A percentile compares a stretch with the other conserved stretches of the same genome.
phyloP scores from a whole-genome alignment of 176 grass and related monocot genomes.

The Aechmea fasciata region DNA sequence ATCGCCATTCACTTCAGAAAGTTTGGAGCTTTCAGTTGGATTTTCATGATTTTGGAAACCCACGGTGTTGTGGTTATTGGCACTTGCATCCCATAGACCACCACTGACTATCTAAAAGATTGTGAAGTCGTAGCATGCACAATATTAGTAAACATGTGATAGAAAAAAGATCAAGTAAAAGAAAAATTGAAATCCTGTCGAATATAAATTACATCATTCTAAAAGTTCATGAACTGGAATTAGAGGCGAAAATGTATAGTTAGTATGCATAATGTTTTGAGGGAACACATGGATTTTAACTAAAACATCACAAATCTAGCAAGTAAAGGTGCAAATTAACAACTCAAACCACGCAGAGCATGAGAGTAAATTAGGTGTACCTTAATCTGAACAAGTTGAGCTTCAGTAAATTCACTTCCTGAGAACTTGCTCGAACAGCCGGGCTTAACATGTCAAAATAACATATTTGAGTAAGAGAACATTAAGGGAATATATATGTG shows the following conservation, averaged over 20 bases:
- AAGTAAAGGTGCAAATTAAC: too few relatives aligned
- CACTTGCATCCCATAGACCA: background rate
- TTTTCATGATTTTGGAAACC: background rate
- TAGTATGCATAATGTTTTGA: too few relatives aligned
- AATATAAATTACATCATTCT: too few relatives aligned
- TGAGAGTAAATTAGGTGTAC: background rate
- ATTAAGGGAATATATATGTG: too few relatives aligned
- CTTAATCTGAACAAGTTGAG: conserved; percentile 18
- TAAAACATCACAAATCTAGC: too few relatives aligned
- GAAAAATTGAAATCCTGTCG: background rate
- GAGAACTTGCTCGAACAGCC: conserved; percentile 8
- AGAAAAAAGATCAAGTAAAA: background rate
- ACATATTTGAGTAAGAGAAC: background rate
- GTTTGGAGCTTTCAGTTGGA: background rate
- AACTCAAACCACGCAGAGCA: too few relatives aligned
- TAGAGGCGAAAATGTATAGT: too few relatives aligned
- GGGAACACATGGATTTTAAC: too few relatives aligned
- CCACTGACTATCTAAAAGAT: conserved; percentile 1
- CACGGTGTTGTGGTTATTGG: background rate
- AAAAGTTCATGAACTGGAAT: too few relatives aligned
- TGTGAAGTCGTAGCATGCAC: background rate
- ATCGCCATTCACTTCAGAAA: conserved; percentile 1
- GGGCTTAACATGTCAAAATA: conserved; percentile 7
- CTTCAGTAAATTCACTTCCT: conserved; percentile 2
- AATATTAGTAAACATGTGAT: background rate